Base-by-base conservation (phyloP, 78 protist species). In the Dictyostelium intermedium region DNA sequence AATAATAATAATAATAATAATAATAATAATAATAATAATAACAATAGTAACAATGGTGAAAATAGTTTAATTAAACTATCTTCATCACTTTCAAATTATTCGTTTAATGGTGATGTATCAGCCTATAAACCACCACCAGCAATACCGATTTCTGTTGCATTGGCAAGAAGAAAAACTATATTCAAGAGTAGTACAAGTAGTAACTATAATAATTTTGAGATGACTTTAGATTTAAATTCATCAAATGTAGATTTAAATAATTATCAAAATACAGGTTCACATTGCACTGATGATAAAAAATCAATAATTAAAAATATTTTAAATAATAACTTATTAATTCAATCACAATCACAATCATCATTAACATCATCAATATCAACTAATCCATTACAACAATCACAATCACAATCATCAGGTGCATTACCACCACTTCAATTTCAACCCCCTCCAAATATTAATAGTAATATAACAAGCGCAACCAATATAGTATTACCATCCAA, bases 221-320 rank as follows among this genome's bases (percentile, higher is more conserved):
- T 47, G 25, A n/a, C 41, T n/a, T 34, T 47, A 2, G 39, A 79
- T 30, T 39, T 45, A 27, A 9, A 23, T n/a, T 79, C 84, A 30
- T 56, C 74, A 34, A 66, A 66, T 25, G 32, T 82, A 16, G 70
- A 50, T 82, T 35, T 25, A 34, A 34, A 25, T 20, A 60, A 82
- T 39, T 82, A 82, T 60, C 37, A 82, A 56, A 82, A 82, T 56
- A 82, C 86, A 20, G 86, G 86, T 20, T 82, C 86, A 50, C 30
- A 56, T 18, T 56, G 61, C 14, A 10, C 76, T 23, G 53, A 60
- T 35, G 86, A 82, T 34, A 82, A 82, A 35, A 50, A 43, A 82
- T 82, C 86, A 25, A 82, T 82, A 9, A 82, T 82, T 8, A 47
- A 82, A 82, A 60, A 35, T 56, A 56, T 82, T 14, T 25, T 82